A percentile compares a stretch with the other conserved stretches of the same genome.
These are phyloP conservation scores for Candida ortonii DNA, from an alignment of 805 yeast species.

Conservation along the genomic window DNA sequence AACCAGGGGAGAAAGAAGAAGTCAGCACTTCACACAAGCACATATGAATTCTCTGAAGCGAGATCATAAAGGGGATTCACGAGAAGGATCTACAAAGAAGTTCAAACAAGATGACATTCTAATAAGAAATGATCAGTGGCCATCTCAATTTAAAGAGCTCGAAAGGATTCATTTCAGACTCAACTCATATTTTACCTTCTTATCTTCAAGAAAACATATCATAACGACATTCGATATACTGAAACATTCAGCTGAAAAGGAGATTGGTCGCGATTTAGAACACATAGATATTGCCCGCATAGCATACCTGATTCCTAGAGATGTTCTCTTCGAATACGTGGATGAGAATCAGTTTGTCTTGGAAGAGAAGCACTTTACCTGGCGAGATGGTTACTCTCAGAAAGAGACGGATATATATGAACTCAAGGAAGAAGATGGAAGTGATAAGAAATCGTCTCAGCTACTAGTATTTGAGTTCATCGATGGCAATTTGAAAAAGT, in stretches of 20 bases:
- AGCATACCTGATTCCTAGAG: slow-evolving; percentile 60
- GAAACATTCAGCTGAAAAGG: slow-evolving; percentile 49
- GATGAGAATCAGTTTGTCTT: slow-evolving; percentile 65
- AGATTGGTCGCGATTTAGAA: slow-evolving; percentile 42
- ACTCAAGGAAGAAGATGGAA: slow-evolving; percentile 38
- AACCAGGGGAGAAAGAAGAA: too few species aligned
- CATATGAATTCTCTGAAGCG: too few species aligned
- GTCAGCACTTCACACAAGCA: too few species aligned
- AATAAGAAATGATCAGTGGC: slow-evolving; percentile 26
- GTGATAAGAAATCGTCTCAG: slow-evolving; percentile 42
- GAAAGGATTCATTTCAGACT: slow-evolving; percentile 49
- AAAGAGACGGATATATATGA: slow-evolving; percentile 52
- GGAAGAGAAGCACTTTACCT: slow-evolving; percentile 41
- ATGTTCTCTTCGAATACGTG: slow-evolving; percentile 67
- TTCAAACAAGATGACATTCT: neutral
- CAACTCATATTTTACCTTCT: slow-evolving; percentile 60
- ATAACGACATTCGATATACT: slow-evolving; percentile 55
- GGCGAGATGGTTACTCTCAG: slow-evolving; percentile 53
- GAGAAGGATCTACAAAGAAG: too few species aligned
- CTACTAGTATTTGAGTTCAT: slow-evolving; percentile 71
- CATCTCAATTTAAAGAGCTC: slow-evolving; percentile 37
- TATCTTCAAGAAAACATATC: slow-evolving; percentile 58
- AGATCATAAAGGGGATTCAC: too few species aligned
- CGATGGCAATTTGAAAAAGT: slow-evolving; percentile 57
- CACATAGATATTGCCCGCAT: slow-evolving; percentile 63